phyloP scores from a whole-genome alignment of 1,139 yeast genomes.

The Scheffersomyces insectosa region DNA sequence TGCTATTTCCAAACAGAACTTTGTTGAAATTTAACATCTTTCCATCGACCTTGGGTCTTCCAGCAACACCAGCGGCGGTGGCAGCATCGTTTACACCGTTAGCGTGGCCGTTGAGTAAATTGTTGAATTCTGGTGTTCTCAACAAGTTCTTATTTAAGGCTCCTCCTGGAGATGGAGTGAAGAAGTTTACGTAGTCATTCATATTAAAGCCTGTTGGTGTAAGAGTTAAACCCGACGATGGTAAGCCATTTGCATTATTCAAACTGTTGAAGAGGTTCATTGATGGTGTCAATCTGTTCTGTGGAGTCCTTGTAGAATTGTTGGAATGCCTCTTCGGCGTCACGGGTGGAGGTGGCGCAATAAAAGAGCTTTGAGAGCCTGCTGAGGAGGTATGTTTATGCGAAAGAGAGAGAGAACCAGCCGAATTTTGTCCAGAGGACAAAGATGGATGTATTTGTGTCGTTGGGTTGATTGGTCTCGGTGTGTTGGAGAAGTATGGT shows the following conservation, averaged over 20 bases:
- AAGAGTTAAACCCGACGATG: slow-evolving; percentile 44
- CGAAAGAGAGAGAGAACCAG: slow-evolving; percentile 11
- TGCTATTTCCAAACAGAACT: slow-evolving; percentile 25
- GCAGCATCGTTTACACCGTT: slow-evolving; percentile 1
- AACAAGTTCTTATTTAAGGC: slow-evolving; percentile 33
- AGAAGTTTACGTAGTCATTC: slow-evolving; percentile 78
- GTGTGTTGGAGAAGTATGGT: slow-evolving; percentile 37
- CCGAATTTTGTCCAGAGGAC: slow-evolving; percentile 16
- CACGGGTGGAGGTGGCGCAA: slow-evolving; percentile 47
- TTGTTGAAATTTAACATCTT: slow-evolving; percentile 48
- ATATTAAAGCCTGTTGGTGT: slow-evolving; percentile 78
- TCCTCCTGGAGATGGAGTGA: slow-evolving; percentile 70
- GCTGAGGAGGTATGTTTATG: slow-evolving; percentile 10
- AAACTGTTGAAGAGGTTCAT: slow-evolving; percentile 32
- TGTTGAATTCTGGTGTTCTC: slow-evolving; percentile 46
- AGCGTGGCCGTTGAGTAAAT: slow-evolving; percentile 20
- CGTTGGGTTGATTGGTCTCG: slow-evolving; percentile 19
- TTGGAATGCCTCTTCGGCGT: slow-evolving; percentile 45
- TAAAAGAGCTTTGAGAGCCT: slow-evolving; percentile 20
- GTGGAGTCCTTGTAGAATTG: slow-evolving; percentile 41
- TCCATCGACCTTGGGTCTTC: slow-evolving; percentile 38
- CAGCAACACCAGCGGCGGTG: slow-evolving; percentile 4
- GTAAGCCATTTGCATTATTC: slow-evolving; percentile 31
- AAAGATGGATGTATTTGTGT: slow-evolving; percentile 7
- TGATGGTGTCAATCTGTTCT: slow-evolving; percentile 46